Conservation (phyloP, 495 filamentous ascomycete genomes). For the Aspergillus leporis region DNA sequence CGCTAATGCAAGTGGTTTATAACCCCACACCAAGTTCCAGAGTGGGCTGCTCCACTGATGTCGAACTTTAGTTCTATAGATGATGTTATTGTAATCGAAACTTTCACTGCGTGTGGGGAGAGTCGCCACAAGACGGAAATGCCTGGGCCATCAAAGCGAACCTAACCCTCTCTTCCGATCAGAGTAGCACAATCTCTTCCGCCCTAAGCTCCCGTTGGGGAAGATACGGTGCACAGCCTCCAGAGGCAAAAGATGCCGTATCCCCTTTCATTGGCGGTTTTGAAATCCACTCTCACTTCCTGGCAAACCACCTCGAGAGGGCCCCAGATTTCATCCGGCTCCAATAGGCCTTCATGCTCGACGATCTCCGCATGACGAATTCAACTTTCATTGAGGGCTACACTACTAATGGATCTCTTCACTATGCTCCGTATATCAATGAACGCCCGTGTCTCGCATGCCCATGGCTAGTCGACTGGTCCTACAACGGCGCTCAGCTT, state of each 20-base stretch:
- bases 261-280: conserved; percentile 60
- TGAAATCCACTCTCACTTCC: conserved; percentile 55
- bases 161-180: conserved; percentile 25
- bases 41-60: no score
- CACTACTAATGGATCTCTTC: conserved; percentile 49
- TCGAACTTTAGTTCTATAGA: no score
- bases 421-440: conserved; percentile 57
- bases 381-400: conserved; percentile 63
- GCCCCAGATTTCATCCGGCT: conserved; percentile 54
- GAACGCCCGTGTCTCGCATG: conserved; percentile 54
- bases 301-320: conserved; percentile 37
- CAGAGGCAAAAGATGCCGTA: conserved; percentile 54
- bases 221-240: conserved; percentile 54
- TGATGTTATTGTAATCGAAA: no score
- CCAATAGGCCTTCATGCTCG: conserved; percentile 60
- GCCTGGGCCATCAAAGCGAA: conserved; percentile 43
- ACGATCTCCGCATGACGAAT: conserved; percentile 60
- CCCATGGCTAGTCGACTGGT: conserved; percentile 61
- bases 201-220: conserved; percentile 51
- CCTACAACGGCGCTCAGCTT: conserved; percentile 52
- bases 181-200: conserved; percentile 33
- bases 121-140: conserved; percentile 55
- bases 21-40: no score
- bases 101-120: no score
- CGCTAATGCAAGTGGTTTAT: no score